Percentiles rank a stretch among this genome's conserved stretches.
phyloP scores from a whole-genome alignment of 1,139 yeast species.

The Candida frijolesensis region DNA sequence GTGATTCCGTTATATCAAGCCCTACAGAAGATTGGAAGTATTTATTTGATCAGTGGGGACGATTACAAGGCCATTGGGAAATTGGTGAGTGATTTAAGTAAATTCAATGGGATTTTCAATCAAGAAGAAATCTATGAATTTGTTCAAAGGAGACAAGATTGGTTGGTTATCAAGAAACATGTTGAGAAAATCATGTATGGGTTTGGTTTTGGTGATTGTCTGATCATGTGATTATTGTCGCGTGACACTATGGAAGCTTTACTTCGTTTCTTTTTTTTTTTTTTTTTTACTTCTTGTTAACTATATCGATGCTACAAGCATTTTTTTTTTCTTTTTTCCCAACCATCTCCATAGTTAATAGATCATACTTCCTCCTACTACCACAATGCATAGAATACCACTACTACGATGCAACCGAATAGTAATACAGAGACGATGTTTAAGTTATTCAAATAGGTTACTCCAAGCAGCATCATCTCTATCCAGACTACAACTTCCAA shows the following conservation, averaged over 20 bases:
- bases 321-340: background rate
- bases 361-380: background rate
- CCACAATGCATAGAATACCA: background rate
- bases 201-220: slow-evolving; percentile 70
- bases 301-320: background rate
- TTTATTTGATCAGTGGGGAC: slow-evolving; percentile 74
- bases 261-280: background rate
- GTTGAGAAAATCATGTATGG: slow-evolving; percentile 98
- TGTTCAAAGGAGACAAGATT: slow-evolving; percentile 85
- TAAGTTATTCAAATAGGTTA: background rate
- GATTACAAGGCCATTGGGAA: slow-evolving; percentile 85
- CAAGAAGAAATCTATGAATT: slow-evolving; percentile 94
- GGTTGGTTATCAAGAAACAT: slow-evolving; percentile 72
- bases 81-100: slow-evolving; percentile 77
- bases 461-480: background rate
- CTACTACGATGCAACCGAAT: background rate
- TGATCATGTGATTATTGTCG: slow-evolving; percentile 31
- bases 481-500: background rate
- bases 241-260: background rate
- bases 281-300: background rate
- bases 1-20: slow-evolving; percentile 80
- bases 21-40: slow-evolving; percentile 79
- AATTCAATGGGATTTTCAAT: slow-evolving; percentile 85
- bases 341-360: background rate
- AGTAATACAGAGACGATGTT: background rate